Evolutionary conservation across 2,329 filamentous ascomycete genomes (phyloP).

Genomic region (Trichoderma oligosporum): DNA sequence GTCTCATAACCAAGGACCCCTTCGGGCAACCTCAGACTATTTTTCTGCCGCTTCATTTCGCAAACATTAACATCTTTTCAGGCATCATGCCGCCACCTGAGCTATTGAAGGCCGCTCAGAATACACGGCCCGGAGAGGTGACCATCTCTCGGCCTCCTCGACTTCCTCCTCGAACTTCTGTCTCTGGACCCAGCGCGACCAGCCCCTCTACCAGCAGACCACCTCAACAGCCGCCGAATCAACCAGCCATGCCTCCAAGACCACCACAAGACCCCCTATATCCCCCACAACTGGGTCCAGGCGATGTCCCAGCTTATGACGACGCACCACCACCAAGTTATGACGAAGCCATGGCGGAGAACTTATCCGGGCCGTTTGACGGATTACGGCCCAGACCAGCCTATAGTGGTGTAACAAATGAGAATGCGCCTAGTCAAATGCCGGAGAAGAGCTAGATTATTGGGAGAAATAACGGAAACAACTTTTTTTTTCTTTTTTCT

Average conservation of each 20-base stretch:
- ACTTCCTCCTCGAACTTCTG: conserved; percentile 35
- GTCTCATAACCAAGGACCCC: conserved; percentile 25
- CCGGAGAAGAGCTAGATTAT: conserved; percentile 34
- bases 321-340: conserved; percentile 96
- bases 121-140: conserved; percentile 38
- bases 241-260: conserved; percentile 27
- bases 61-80: conserved; percentile 73
- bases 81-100: conserved; percentile 78
- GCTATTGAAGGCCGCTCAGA: conserved; percentile 59
- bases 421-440: conserved; percentile 54
- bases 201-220: conserved; percentile 22
- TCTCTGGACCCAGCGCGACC: conserved; percentile 24
- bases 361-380: conserved; percentile 65
- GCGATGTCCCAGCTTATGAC: conserved; percentile 51
- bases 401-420: conserved; percentile 62
- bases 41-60: conserved; percentile 73
- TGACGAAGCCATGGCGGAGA: conserved; percentile 83
- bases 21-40: conserved; percentile 61
- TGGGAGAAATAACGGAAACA: not conserved
- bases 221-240: conserved; percentile 26
- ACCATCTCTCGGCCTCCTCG: conserved; percentile 33
- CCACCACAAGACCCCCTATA: conserved; percentile 50
- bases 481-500: too few species aligned
- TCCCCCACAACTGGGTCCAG: conserved; percentile 50
- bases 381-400: conserved; percentile 57